Evolutionary conservation across 73 alveolate species (phyloP).

Genomic region (Paramecium bursaria): DNA sequence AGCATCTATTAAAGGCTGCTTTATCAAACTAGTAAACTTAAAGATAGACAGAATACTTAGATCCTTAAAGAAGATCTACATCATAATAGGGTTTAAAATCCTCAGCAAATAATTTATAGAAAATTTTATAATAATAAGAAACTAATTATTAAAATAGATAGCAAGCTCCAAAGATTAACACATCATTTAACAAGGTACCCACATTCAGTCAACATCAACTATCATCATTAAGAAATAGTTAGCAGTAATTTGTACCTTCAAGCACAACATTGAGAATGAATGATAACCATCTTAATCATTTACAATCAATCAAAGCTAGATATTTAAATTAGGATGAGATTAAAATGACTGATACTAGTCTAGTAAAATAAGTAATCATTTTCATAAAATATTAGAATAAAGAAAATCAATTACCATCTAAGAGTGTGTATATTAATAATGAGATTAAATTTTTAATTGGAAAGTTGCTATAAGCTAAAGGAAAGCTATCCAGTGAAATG

Average conservation of each 20-base stretch:
- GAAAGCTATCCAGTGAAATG: constrained; percentile 24
- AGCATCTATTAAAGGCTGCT: no score
- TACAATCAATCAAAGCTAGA: constrained; percentile 13
- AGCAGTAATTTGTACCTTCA: not conserved
- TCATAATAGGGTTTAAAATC: constrained; percentile 41
- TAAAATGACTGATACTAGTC: not conserved
- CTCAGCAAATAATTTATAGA: constrained; percentile 12
- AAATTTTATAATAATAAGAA: constrained; percentile 19
- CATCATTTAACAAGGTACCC: constrained; percentile 50
- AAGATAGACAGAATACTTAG: not conserved
- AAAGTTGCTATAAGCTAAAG: constrained; percentile 50
- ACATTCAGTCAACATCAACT: constrained; percentile 5
- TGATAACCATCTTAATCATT: constrained; percentile 40
- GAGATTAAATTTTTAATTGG: constrained; percentile 57
- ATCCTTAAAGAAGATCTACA: constrained; percentile 33
- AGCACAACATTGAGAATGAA: constrained; percentile 45
- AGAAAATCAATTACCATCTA: constrained; percentile 50
- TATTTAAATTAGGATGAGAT: constrained; percentile 42
- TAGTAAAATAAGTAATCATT: constrained; percentile 7
- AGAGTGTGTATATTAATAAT: constrained; percentile 59
- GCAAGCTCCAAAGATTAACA: constrained; percentile 17
- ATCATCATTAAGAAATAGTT: constrained; percentile 8
- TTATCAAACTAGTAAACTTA: constrained; percentile 22
- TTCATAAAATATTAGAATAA: constrained; percentile 15
- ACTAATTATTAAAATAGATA: constrained; percentile 41